A percentile compares a stretch with the other conserved stretches of the same genome.
phyloP scores from a whole-genome alignment of 352 stramenopile species.

The Globisporangium canariense region DNA sequence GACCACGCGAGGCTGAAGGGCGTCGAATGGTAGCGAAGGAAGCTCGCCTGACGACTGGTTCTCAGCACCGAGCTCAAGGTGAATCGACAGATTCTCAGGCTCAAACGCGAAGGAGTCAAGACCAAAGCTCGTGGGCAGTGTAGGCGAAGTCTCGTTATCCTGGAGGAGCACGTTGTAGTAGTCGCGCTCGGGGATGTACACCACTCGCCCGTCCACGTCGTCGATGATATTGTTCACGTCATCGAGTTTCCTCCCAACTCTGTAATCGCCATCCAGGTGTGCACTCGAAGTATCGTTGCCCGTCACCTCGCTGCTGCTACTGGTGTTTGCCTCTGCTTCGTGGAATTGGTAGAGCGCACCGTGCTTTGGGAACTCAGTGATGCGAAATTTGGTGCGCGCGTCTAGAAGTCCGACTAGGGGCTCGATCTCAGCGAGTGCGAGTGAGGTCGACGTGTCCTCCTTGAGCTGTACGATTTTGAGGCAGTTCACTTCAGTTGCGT shows the following conservation, averaged over 20 bases:
- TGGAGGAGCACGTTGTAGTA: conserved; percentile 45
- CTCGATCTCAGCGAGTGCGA: conserved; percentile 39
- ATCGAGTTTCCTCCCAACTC: conserved; percentile 8
- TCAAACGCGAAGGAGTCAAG: conserved; percentile 44
- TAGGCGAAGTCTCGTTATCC: not conserved
- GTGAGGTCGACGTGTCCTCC: conserved; percentile 45
- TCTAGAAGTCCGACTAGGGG: conserved; percentile 33
- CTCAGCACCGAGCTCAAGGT: not conserved
- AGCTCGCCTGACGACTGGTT: not conserved
- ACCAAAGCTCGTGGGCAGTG: not conserved
- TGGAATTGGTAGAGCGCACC: conserved; percentile 54
- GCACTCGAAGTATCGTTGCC: not conserved
- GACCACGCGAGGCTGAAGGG: conserved; percentile 26
- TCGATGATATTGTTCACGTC: conserved; percentile 14
- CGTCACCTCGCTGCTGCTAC: not conserved
- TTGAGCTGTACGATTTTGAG: conserved; percentile 32
- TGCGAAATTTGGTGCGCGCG: conserved; percentile 24
- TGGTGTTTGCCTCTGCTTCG: not conserved
- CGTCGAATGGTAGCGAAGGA: conserved; percentile 10
- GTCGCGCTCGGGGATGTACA: conserved; percentile 47
- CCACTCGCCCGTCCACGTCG: conserved; percentile 27
- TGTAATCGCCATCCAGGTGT: not conserved
- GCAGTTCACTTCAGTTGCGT: not conserved
- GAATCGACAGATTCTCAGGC: conserved; percentile 2
- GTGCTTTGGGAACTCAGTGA: conserved; percentile 37